These are phyloP conservation scores for Digitaria exilis DNA, from an alignment of 202 grass and related monocot species.

Conservation along the genomic window DNA sequence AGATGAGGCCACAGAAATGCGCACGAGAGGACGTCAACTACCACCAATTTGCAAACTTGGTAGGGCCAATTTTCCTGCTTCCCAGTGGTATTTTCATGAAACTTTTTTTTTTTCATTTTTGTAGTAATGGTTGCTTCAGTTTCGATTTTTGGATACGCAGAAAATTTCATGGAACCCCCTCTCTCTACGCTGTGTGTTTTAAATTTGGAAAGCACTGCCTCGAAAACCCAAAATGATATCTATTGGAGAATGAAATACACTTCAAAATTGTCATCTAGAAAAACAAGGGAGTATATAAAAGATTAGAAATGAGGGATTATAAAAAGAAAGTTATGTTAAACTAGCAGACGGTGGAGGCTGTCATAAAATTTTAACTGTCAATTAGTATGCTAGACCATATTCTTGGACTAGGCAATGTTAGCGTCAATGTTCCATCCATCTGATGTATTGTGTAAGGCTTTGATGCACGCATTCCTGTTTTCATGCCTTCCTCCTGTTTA, in stretches of 20 bases:
- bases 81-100: background rate
- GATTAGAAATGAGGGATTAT: background rate
- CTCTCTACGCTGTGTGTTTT: background rate
- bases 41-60: slow-evolving; percentile 81
- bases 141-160: background rate
- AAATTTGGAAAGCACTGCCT: background rate
- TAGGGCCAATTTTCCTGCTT: slow-evolving; percentile 35
- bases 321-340: background rate
- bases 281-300: background rate
- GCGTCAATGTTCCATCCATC: too few relatives aligned
- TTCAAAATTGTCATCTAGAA: too few relatives aligned
- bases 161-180: background rate
- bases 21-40: slow-evolving; percentile 56
- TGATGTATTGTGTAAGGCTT: background rate
- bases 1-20: slow-evolving; percentile 69
- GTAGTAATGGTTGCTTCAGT: background rate
- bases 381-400: background rate
- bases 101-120: background rate
- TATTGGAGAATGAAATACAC: too few relatives aligned
- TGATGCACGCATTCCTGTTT: background rate
- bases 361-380: slow-evolving; percentile 17
- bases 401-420: background rate
- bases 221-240: too few relatives aligned
- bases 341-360: background rate
- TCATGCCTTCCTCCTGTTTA: background rate